Evolutionary conservation across 2,329 filamentous ascomycete species (phyloP), one percentile per base, ranked within the genome.

Genomic region (Dendryphion nanum): DNA sequence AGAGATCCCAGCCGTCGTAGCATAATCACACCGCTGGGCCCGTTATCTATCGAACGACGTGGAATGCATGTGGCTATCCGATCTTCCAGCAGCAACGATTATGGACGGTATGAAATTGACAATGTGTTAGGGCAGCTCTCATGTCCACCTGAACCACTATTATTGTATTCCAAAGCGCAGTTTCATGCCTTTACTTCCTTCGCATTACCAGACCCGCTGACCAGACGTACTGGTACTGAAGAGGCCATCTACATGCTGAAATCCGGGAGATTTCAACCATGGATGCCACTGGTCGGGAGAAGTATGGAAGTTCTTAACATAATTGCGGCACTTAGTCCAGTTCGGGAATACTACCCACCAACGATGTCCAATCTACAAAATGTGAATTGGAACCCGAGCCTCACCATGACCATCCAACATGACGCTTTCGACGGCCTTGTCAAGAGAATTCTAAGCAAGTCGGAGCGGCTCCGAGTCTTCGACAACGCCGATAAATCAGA

Each of bases 81-180:
- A 2, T 64, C 68, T 7, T 31, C 39, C 18, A 30, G 30, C 24
- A 45, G 30, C 20, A 35, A 19, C 16, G 34, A 44, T 0, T 79
- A 79, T 42, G 67, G 61, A 0, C 72, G 64, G 7, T 83, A 75
- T 35, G 61, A 61, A 1, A 72, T 83, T 28, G 71, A 84, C 35
- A 49, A 68, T 2, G 51, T 75, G 0, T 66, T 85, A 3, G 71
- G 75, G 0, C 69, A 76, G 1, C 55, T 85, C 0, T 68, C 74
- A 5, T 81, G 78, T 28, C 67, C 79, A 0, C 60, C 75, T 0
- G 81, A 83, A 33, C 76, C 76, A 0, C 53, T 54, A 0, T 58
- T 79, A 2, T 57, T 78, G 0, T 81, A 79, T 38, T 62, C 66
- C 3, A 82, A 81, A 45, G 79, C 78, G n/a, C 23, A 74, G 16